Evolutionary conservation across 1,284 basidiomycete species (phyloP).

Genomic region (Thecaphora thlaspeos): DNA sequence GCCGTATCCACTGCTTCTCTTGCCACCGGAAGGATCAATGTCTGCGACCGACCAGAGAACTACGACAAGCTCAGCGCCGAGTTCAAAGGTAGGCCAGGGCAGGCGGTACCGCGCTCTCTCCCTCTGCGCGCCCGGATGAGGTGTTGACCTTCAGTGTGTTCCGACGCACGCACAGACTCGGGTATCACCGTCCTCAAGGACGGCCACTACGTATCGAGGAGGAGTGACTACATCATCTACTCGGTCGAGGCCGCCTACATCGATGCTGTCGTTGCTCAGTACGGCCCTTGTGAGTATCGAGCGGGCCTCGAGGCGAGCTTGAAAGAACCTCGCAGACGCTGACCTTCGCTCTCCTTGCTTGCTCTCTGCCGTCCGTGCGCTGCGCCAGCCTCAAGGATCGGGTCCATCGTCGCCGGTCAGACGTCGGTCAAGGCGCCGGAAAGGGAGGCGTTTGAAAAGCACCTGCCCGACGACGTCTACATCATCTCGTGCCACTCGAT

Average conservation of each 20-base stretch:
- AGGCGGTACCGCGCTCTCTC: too few relatives aligned
- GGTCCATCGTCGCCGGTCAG: constrained; percentile 89
- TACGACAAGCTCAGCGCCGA: constrained; percentile 69
- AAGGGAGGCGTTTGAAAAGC: constrained; percentile 80
- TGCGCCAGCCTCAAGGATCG: constrained; percentile 77
- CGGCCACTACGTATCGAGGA: constrained; percentile 79
- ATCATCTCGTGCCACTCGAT: constrained; percentile 93
- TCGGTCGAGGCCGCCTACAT: constrained; percentile 93
- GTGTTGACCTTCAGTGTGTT: too few relatives aligned
- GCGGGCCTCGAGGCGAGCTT: too few relatives aligned
- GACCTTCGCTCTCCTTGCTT: too few relatives aligned
- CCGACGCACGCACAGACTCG: constrained; percentile 37
- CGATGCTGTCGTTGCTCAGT: constrained; percentile 76
- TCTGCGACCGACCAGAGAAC: constrained; percentile 82
- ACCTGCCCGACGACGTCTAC: constrained; percentile 79
- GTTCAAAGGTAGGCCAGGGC: constrained; percentile 67
- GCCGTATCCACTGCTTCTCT: constrained; percentile 1
- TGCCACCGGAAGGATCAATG: constrained; percentile 69
- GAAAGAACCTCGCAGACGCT: too few relatives aligned
- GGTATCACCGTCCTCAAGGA: constrained; percentile 70
- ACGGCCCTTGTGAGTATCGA: constrained; percentile 75
- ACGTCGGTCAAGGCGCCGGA: constrained; percentile 97
- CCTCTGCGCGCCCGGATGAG: too few relatives aligned
- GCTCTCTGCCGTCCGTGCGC: too few relatives aligned
- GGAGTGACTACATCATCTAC: constrained; percentile 85